Base-by-base conservation (phyloP, 202 grass and related monocot species). In the Bolboschoenoplectus hybrid region DNA sequence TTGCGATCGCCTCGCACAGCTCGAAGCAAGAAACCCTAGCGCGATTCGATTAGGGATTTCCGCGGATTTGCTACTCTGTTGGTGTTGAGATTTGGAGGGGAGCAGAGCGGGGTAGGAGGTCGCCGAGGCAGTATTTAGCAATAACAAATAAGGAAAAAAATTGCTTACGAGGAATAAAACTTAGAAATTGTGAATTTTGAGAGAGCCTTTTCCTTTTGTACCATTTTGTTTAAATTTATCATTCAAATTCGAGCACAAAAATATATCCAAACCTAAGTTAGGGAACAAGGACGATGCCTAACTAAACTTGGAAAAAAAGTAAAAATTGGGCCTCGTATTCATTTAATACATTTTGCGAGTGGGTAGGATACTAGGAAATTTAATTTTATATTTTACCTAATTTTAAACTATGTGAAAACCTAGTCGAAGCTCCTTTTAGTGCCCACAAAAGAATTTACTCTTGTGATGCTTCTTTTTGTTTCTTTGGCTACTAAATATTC, bases 11-110 rank as follows among this genome's bases (percentile, higher is more conserved):
- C 40, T 17, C 46, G 26, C 26, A 75, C 67, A 16, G 2, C 39
- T 38, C 49, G 32, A 58, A n/a, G 80, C 32, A 58, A n/a, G 80
- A 65, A 82, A 82, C 80, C 80, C 80, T 82, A 82, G 80, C 81
- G 36, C 53, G 16, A 80, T 79, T 79, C 35, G 34, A 40, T 43
- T 1, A 41, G 36, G 36, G 53, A 61, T 41, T 14, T 10, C 45
- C 17, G 17, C 9, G 10, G 71, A 32, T 51, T 56, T 34, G 26
- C 35, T 58, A 3, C 35, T 58, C 8, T 50, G 43, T 73, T 9
- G 69, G 26, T 5, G 51, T 79, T 38, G 46, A 20, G 75, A 60
- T 60, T 80, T 39, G 53, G 53, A 41, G 36, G 14, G 14, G 11
- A 9, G 1, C 9, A 5, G 7, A 14, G 53, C 10, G 13, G 32